phyloP scores from a whole-genome alignment of 2,329 filamentous ascomycete genomes.

The Venturiaceae sp. region DNA sequence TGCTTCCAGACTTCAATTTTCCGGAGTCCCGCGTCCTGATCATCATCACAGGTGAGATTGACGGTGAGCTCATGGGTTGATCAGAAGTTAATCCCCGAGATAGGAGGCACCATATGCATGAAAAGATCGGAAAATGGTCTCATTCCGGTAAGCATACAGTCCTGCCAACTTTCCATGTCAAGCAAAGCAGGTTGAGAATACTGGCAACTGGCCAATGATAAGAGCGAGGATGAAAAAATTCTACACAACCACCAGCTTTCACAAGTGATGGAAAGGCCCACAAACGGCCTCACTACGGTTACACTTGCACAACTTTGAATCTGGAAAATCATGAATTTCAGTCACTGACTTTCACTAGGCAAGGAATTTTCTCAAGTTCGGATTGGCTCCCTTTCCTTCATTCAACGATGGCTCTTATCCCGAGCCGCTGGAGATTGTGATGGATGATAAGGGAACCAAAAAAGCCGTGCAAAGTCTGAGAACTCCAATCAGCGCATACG shows the following conservation, averaged over 20 bases:
- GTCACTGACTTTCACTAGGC: slow-evolving; percentile 20
- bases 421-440: slow-evolving; percentile 45
- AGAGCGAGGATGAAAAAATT: not conserved
- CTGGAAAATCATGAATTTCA: not conserved
- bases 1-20: slow-evolving; percentile 6
- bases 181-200: not conserved
- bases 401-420: slow-evolving; percentile 70
- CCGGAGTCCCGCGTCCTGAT: slow-evolving; percentile 78
- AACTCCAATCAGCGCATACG: slow-evolving; percentile 71
- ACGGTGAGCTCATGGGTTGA: not conserved
- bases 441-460: slow-evolving; percentile 36
- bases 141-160: slow-evolving; percentile 48
- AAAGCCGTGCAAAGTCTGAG: slow-evolving; percentile 58
- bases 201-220: not conserved
- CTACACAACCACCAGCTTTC: not conserved
- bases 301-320: not conserved
- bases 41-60: slow-evolving; percentile 68
- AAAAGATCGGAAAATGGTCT: slow-evolving; percentile 69
- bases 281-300: not conserved
- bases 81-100: not conserved
- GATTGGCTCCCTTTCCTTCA: slow-evolving; percentile 70
- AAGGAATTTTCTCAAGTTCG: slow-evolving; percentile 66
- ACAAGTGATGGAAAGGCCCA: not conserved
- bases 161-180: not conserved
- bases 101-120: slow-evolving; percentile 80